These are phyloP conservation scores for Vigna mungo DNA, from an alignment of 306 rosid genomes.

Conservation along the genomic window DNA sequence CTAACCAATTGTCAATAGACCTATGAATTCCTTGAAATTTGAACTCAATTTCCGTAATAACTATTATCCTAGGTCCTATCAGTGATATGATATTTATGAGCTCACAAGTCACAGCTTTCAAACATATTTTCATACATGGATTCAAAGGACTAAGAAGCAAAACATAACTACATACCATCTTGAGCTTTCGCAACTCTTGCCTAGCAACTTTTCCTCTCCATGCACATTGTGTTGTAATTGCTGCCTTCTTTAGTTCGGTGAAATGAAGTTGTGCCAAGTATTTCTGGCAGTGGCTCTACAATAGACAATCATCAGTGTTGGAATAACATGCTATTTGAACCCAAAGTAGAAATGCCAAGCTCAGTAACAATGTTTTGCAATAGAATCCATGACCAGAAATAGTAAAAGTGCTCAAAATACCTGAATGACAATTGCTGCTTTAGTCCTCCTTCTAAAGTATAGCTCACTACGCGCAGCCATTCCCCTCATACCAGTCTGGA, in stretches of 20 bases:
- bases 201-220: constrained; percentile 94
- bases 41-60: background rate
- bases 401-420: constrained; percentile 44
- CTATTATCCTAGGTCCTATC: background rate
- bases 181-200: constrained; percentile 70
- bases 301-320: constrained; percentile 37
- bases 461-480: constrained; percentile 79
- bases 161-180: constrained; percentile 61
- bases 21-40: background rate
- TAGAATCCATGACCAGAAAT: constrained; percentile 6
- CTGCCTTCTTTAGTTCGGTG: constrained; percentile 68
- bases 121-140: constrained; percentile 20
- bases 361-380: constrained; percentile 35
- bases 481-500: constrained; percentile 83
- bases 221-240: constrained; percentile 81
- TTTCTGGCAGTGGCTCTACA: constrained; percentile 78
- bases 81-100: background rate
- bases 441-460: constrained; percentile 68
- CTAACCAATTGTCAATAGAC: constrained; percentile 13
- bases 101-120: background rate
- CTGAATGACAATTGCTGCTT: constrained; percentile 83
- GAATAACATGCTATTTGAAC: constrained; percentile 23
- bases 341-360: constrained; percentile 38
- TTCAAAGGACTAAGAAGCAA: constrained; percentile 17
- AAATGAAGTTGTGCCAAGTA: constrained; percentile 67